Evolutionary conservation across 2,329 filamentous ascomycete genomes (phyloP), one percentile per base, ranked within the genome.

Genomic region (Cladosporium colombiae): DNA sequence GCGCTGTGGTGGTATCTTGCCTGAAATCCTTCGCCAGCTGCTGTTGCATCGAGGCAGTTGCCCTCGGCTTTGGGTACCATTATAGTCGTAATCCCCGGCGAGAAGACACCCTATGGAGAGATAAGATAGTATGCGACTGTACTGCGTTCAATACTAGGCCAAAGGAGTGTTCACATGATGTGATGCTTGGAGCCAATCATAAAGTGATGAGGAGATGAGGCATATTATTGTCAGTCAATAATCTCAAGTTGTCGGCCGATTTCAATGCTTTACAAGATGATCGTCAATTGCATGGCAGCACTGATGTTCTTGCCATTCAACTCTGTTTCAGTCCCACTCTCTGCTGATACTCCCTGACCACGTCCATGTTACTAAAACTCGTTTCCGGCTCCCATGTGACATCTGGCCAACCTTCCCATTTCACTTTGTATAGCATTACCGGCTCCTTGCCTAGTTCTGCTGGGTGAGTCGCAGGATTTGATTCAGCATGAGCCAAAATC

Each of bases 341-440:
- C 31, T 64, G 44, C 11, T 70, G 68, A 64, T 78, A 78, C 2
- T 70, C 71, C 2, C 67, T 62, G 10, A 78, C 63, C 13, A 74
- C 67, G 10, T 63, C 68, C 25, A 59, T 63, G 61, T 74, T 75
- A 5, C 66, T 67, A 63, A 78, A 77, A 60, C 73, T 76, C 7
- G 71, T 67, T 16, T 62, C 66, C 0, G 76, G 75, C 67, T 78
- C 75, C 76, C 76, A 78, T 0, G 74, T 74, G 10, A 68, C 67
- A 18, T 75, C 73, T 3, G 70, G 66, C 35, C 64, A 74, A 3
- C 75, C 74, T 62, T 65, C 69, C 74, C 74, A 75, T 66, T 75
- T 75, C 23, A 74, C 72, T 35, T 71, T 68, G 53, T 74, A 75
- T 7, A 75, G 66, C 72, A 73, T 73, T 4, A 71, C 71, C 33